These are phyloP conservation scores for Anaeromyces robustus DNA, from an alignment of 192 early-diverging fungal genomes.

Conservation along the genomic window DNA sequence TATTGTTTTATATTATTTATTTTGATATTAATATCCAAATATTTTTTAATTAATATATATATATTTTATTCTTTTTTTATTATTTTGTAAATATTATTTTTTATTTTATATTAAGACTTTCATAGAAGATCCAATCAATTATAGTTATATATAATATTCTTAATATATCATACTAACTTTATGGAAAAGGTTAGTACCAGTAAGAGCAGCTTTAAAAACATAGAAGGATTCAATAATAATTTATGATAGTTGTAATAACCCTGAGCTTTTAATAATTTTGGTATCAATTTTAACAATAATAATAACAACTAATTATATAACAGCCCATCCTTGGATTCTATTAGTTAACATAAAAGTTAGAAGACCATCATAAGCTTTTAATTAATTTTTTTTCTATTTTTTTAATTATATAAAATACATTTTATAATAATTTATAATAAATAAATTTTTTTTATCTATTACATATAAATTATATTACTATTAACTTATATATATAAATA, in stretches of 20 bases:
- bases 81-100: too few relatives aligned
- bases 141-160: not conserved
- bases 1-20: too few relatives aligned
- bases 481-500: too few relatives aligned
- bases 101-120: not conserved
- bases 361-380: conserved; percentile 37
- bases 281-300: conserved; percentile 27
- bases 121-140: not conserved
- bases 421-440: too few relatives aligned
- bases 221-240: conserved; percentile 46
- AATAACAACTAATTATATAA: conserved; percentile 31
- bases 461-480: too few relatives aligned
- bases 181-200: conserved; percentile 44
- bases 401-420: too few relatives aligned
- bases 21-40: too few relatives aligned
- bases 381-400: too few relatives aligned
- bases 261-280: conserved; percentile 25
- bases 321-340: conserved; percentile 34
- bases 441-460: too few relatives aligned
- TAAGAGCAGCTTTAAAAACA: conserved; percentile 43
- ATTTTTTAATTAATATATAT: too few relatives aligned
- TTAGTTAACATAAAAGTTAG: conserved; percentile 51
- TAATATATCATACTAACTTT: conserved; percentile 17
- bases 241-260: conserved; percentile 39
- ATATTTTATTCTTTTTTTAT: too few relatives aligned